Base-by-base conservation (phyloP, 441 rosid genomes). In the Pelargonium cotyledonis region DNA sequence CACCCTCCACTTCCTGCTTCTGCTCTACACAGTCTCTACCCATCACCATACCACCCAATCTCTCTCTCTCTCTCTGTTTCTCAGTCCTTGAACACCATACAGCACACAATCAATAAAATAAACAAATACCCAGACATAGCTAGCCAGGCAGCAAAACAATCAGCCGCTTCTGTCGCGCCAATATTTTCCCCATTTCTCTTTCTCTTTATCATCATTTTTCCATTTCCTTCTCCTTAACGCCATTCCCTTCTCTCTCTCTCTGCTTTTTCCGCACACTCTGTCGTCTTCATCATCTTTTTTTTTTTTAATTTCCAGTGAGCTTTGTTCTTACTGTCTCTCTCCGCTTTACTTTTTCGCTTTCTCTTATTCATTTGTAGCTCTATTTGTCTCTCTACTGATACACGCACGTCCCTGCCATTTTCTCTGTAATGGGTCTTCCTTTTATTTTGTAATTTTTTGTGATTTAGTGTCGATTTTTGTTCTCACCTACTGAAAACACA, bases 191-290 rank as follows among this genome's bases (percentile, higher is more conserved):
- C 49, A 44, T 44, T 44, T 44, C 10, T 44, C 10, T 44, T 8
- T n/a, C n/a, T n/a, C n/a, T n/a, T n/a, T n/a, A n/a, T n/a, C n/a
- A 44, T 44, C 49, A 44, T 44, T 3, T 11, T 11, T 44, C 10
- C 3, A 44, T 44, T 44, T 44, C 49, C 49, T 44, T 44, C 49
- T 44, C 49, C 49, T 44, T 5, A 44, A 44, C 49, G 49, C 10
- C 9, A 8, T 44, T 44, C 49, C 9, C 49, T 44, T n/a, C n/a
- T n/a, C n/a, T n/a, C n/a, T n/a, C n/a, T n/a, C n/a, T n/a, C n/a
- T n/a, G n/a, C n/a, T n/a, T n/a, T n/a, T n/a, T n/a, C n/a, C 49
- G 49, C 49, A 44, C 49, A 44, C 49, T 44, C 49, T 44, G 49
- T 44, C 49, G 6, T 44, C 49, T 44, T 44, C 49, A 44, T 11